Percentiles rank a stretch among this genome's conserved stretches.
These are phyloP conservation scores for Aspergillaceae sp. DNA, from an alignment of 2,329 filamentous ascomycete species.

Conservation along the genomic window DNA sequence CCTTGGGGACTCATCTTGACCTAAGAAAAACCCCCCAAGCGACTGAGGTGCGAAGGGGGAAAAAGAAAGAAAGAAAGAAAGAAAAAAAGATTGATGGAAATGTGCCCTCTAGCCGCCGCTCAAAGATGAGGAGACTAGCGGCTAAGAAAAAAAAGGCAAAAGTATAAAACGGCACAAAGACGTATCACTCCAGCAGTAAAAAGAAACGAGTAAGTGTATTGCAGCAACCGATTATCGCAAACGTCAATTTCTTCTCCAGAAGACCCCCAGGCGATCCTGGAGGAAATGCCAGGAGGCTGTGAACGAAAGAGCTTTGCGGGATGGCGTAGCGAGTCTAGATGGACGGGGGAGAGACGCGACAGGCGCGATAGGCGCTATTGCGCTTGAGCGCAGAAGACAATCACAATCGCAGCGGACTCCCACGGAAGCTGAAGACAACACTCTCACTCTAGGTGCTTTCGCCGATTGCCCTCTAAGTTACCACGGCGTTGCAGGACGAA, in stretches of 20 bases:
- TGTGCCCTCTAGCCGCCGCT: no score
- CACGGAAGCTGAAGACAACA: no score
- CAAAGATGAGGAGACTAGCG: not conserved
- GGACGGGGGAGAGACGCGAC: constrained; percentile 7
- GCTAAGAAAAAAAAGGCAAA: not conserved
- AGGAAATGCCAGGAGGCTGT: no score
- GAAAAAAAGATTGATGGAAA: not conserved
- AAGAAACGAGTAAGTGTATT: constrained; percentile 3
- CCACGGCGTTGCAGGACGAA: not conserved
- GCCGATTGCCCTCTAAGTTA: not conserved
- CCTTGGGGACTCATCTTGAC: constrained; percentile 33
- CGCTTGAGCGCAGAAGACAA: constrained; percentile 1
- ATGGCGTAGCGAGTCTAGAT: constrained; percentile 4
- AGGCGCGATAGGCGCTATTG: constrained; percentile 8
- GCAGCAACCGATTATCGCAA: constrained; percentile 7
- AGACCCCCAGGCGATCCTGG: constrained; percentile 1
- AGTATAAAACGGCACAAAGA: constrained; percentile 1
- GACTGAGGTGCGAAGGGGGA: no score
- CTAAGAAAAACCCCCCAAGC: not conserved
- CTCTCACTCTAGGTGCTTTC: not conserved
- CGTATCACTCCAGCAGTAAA: constrained; percentile 3
- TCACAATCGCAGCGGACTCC: not conserved
- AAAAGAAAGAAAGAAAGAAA: not conserved
- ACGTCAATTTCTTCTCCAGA: constrained; percentile 4
- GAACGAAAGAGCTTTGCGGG: not conserved